Percentiles rank a stretch among this genome's conserved stretches.
Evolutionary conservation across 345 rosid genomes (phyloP).

Genomic region (Gossypium bickii): DNA sequence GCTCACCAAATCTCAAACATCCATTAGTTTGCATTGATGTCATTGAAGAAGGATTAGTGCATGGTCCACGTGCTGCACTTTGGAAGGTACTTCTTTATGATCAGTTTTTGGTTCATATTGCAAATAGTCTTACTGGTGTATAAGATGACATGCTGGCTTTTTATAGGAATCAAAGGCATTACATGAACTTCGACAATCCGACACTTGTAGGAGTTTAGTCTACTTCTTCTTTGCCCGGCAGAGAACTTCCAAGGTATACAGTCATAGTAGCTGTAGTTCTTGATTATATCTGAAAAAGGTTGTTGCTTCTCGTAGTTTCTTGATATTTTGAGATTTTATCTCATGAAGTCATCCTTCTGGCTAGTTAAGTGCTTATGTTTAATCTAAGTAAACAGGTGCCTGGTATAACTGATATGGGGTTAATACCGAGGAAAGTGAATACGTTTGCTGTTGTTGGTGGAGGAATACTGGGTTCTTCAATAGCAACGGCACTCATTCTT

Average conservation of each 20-base stretch:
- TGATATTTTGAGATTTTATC: background rate
- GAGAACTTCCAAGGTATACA: slow-evolving; percentile 6
- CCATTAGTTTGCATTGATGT: slow-evolving; percentile 13
- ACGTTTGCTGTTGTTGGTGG: slow-evolving; percentile 11
- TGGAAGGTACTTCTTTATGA: slow-evolving; percentile 3
- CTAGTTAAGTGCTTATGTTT: background rate
- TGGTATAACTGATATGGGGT: slow-evolving; percentile 6
- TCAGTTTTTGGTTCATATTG: background rate
- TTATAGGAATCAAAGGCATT: slow-evolving; percentile 10
- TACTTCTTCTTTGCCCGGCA: slow-evolving; percentile 3
- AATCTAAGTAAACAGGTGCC: background rate
- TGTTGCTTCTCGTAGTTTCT: background rate
- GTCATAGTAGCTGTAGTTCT: background rate
- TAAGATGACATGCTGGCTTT: background rate
- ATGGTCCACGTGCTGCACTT: slow-evolving; percentile 7
- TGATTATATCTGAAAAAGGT: background rate
- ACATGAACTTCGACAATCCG: background rate
- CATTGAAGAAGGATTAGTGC: slow-evolving; percentile 7
- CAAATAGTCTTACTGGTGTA: background rate
- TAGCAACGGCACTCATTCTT: background rate
- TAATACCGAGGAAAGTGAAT: slow-evolving; percentile 8
- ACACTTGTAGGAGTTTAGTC: slow-evolving; percentile 13
- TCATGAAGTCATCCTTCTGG: background rate
- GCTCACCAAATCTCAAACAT: slow-evolving; percentile 12
- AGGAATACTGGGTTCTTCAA: slow-evolving; percentile 8